These are phyloP conservation scores for Mesembryanthemum crystallinum DNA, from an alignment of 148 eudicot species.

Conservation along the genomic window DNA sequence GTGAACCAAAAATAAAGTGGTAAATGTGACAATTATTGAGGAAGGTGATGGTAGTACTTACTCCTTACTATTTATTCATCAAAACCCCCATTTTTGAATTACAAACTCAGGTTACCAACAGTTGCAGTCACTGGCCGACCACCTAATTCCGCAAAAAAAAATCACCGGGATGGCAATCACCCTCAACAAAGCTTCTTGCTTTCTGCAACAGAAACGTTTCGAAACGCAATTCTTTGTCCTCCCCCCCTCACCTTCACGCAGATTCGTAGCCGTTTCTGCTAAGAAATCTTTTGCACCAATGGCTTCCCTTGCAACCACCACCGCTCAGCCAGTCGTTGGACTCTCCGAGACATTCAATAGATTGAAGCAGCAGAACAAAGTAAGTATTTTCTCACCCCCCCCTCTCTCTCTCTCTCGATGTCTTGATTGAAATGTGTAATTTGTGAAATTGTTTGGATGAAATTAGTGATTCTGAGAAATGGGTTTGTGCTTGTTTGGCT, in stretches of 20 bases:
- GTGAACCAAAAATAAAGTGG: too few species aligned
- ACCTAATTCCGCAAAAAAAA: too few species aligned
- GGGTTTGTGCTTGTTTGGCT: slow-evolving; percentile 22
- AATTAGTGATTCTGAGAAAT: not conserved
- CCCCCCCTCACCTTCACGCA: not conserved
- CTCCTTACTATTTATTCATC: too few species aligned
- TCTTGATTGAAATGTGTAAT: not conserved
- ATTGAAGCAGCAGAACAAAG: slow-evolving; percentile 61
- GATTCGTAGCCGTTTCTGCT: not conserved
- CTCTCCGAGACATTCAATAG: slow-evolving; percentile 70
- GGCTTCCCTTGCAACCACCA: slow-evolving; percentile 4
- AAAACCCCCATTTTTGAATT: too few species aligned
- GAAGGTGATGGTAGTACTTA: too few species aligned
- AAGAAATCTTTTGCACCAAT: not conserved
- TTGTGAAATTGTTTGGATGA: not conserved
- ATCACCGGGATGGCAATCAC: not conserved
- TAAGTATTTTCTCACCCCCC: slow-evolving; percentile 18
- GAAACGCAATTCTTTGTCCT: not conserved
- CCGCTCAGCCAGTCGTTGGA: slow-evolving; percentile 32
- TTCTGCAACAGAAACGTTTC: slow-evolving; percentile 14
- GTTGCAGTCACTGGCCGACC: too few species aligned
- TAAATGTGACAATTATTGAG: too few species aligned
- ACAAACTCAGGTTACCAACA: too few species aligned
- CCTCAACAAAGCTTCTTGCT: slow-evolving; percentile 6
- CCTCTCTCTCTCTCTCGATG: not conserved